These are phyloP conservation scores for Mrakia frigida DNA, from an alignment of 768 basidiomycete species.

Conservation along the genomic window DNA sequence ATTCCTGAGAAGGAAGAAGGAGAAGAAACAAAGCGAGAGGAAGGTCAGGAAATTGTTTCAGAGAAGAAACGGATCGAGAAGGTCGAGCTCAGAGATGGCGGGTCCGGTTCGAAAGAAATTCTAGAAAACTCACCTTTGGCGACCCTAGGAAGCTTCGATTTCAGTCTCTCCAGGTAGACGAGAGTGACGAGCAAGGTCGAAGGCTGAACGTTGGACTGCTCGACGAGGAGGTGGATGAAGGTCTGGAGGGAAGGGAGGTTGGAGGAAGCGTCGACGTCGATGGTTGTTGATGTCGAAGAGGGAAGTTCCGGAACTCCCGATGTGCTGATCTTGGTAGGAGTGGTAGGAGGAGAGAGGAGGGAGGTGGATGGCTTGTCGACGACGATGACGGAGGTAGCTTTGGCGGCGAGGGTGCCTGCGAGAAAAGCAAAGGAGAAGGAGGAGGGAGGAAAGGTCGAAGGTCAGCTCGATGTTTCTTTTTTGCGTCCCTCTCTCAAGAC, in stretches of 20 bases:
- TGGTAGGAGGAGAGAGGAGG: constrained; percentile 64
- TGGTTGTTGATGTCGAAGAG: not conserved
- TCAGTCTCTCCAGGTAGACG: constrained; percentile 83
- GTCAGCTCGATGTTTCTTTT: not conserved
- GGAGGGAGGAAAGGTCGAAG: not conserved
- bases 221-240: constrained; percentile 77
- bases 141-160: constrained; percentile 68
- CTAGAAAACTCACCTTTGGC: constrained; percentile 69
- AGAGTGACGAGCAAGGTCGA: constrained; percentile 84
- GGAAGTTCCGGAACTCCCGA: constrained; percentile 41
- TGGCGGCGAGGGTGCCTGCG: constrained; percentile 65
- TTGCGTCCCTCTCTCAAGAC: no score
- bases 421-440: not conserved
- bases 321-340: constrained; percentile 52
- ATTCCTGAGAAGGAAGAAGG: constrained; percentile 51
- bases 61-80: not conserved
- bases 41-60: constrained; percentile 29
- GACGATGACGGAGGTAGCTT: constrained; percentile 68
- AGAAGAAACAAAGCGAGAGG: constrained; percentile 24
- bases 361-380: constrained; percentile 51
- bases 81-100: not conserved
- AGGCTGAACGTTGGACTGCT: constrained; percentile 79
- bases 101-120: not conserved
- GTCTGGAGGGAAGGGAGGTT: constrained; percentile 60
- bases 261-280: constrained; percentile 17